Conservation (phyloP, 2,329 filamentous ascomycete genomes). For the Neocucurbitaria cava region DNA sequence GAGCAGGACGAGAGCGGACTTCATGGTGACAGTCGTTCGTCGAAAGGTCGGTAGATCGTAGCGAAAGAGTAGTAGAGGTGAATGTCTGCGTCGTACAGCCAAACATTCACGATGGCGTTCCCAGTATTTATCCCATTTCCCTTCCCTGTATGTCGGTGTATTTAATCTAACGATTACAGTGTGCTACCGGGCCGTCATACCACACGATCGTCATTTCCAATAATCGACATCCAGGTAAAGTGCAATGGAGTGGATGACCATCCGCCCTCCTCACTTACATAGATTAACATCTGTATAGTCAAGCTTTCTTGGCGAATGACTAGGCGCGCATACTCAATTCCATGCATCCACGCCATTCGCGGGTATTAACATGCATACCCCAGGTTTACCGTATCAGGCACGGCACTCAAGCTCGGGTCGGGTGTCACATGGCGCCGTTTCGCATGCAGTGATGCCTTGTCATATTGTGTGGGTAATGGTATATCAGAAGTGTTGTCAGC, state of each 20-base stretch:
- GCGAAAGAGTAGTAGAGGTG: slow-evolving; percentile 7
- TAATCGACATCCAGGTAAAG: slow-evolving; percentile 8
- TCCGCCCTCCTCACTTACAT: slow-evolving; percentile 25
- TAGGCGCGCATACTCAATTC: slow-evolving; percentile 18
- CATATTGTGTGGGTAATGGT: slow-evolving; percentile 8
- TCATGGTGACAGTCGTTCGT: slow-evolving; percentile 32
- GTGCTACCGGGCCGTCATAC: slow-evolving; percentile 19
- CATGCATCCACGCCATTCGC: slow-evolving; percentile 19
- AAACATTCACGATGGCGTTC: neutral
- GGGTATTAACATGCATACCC: slow-evolving; percentile 13
- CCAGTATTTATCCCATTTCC: slow-evolving; percentile 18
- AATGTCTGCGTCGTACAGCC: slow-evolving; percentile 3
- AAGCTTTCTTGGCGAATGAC: slow-evolving; percentile 25
- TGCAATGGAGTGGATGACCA: slow-evolving; percentile 7
- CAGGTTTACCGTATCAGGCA: slow-evolving; percentile 25
- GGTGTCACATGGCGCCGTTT: slow-evolving; percentile 26
- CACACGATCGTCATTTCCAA: slow-evolving; percentile 14
- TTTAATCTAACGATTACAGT: slow-evolving; percentile 19
- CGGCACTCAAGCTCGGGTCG: slow-evolving; percentile 18
- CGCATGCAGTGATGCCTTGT: slow-evolving; percentile 19
- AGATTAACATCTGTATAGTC: slow-evolving; percentile 21
- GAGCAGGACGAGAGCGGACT: slow-evolving; percentile 39
- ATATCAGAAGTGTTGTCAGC: slow-evolving; percentile 1
- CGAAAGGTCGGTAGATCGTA: slow-evolving; percentile 7
- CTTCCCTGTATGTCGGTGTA: neutral